Evolutionary conservation across 2,329 filamentous ascomycete genomes (phyloP).

Genomic region (Fusarium poae): DNA sequence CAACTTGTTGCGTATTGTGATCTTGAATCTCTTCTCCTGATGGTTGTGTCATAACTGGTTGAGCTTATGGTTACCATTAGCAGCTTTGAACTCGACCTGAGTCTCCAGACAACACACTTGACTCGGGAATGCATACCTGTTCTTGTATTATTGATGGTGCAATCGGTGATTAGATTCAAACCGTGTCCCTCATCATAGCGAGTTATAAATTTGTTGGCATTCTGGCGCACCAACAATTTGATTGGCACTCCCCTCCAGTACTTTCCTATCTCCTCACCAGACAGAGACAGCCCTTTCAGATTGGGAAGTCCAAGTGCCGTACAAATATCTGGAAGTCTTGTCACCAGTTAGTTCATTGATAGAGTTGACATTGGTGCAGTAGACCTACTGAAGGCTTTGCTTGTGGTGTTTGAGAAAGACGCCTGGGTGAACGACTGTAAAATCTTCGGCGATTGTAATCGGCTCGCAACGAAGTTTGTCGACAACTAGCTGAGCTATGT

Average conservation of each 20-base stretch:
- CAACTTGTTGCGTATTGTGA: not conserved
- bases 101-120: not conserved
- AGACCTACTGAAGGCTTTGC: not conserved
- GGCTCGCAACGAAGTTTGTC: constrained; percentile 1
- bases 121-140: not conserved
- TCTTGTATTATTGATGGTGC: not conserved
- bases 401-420: not conserved
- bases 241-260: not conserved
- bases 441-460: not conserved
- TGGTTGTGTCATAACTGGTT: not conserved
- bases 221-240: not conserved
- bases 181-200: not conserved
- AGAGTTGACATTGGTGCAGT: not conserved
- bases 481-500: not conserved
- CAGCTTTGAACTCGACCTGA: not conserved
- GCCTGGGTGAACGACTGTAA: constrained; percentile 1
- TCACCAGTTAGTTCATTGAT: not conserved
- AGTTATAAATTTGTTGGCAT: not conserved
- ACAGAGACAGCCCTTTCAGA: not conserved
- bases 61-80: not conserved
- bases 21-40: not conserved
- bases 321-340: constrained; percentile 1
- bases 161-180: not conserved
- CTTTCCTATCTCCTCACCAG: not conserved
- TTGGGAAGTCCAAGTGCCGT: not conserved